These are phyloP conservation scores for Rhodomyrtus psidioides DNA, from an alignment of 441 rosid species.

Conservation along the genomic window DNA sequence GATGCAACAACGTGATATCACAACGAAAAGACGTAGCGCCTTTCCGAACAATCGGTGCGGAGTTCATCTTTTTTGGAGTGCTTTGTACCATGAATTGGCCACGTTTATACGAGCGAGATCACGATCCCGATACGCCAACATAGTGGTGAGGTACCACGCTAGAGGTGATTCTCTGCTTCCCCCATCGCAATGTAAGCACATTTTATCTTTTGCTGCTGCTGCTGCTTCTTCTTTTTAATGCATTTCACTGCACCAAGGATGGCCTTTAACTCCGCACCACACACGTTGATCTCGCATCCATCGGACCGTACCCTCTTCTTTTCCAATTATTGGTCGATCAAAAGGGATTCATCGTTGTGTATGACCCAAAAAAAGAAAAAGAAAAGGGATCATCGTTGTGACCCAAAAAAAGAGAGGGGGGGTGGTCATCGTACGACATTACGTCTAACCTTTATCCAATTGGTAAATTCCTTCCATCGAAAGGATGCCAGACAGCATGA, in stretches of 20 bases:
- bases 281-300: neutral
- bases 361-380: too few relatives aligned
- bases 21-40: rapidly evolving
- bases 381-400: neutral
- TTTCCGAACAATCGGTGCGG: neutral
- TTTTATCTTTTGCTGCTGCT: neutral
- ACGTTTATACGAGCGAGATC: neutral
- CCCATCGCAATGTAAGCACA: neutral
- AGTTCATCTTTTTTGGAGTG: neutral
- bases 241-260: neutral
- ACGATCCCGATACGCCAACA: neutral
- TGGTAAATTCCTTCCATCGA: neutral
- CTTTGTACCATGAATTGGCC: neutral
- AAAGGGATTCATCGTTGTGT: too few relatives aligned
- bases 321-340: neutral
- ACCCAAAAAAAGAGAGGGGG: too few relatives aligned
- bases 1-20: neutral
- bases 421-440: neutral
- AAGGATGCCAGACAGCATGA: neutral
- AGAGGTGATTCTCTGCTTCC: neutral
- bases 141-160: neutral
- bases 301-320: neutral
- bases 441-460: neutral
- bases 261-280: neutral
- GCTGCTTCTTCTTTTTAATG: neutral